A percentile compares a stretch with the other conserved stretches of the same genome.
Conservation (phyloP, 257 asterid genomes). For the Solanum pinnatisectum region DNA sequence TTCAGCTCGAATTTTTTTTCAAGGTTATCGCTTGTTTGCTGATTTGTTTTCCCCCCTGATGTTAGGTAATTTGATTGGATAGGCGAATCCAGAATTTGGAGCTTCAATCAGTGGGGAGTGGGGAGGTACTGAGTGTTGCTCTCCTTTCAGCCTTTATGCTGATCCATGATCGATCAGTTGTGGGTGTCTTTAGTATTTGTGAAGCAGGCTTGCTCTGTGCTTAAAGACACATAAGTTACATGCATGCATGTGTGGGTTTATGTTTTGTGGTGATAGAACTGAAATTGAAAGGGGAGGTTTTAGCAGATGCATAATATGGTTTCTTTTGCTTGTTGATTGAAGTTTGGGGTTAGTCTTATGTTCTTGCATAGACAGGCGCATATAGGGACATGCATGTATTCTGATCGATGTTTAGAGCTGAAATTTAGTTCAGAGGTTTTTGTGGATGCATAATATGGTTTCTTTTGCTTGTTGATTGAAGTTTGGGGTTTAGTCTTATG, state of each 20-base stretch:
- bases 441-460: not conserved
- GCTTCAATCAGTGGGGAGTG: not conserved
- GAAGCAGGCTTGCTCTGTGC: not conserved
- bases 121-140: not conserved
- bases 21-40: not conserved
- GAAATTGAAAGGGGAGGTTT: not conserved
- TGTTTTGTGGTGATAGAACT: not conserved
- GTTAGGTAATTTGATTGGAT: not conserved
- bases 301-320: not conserved
- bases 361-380: not conserved
- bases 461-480: not conserved
- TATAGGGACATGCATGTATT: not conserved
- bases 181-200: not conserved
- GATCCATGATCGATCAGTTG: not conserved
- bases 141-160: not conserved
- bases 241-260: not conserved
- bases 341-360: not conserved
- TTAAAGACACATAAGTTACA: not conserved
- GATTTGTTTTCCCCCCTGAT: not conserved
- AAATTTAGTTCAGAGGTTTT: not conserved
- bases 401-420: not conserved
- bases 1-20: not conserved
- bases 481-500: not conserved
- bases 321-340: not conserved
- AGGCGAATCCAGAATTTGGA: not conserved